phyloP scores from a whole-genome alignment of 2,329 filamentous ascomycete genomes.

The Diaporthe australafricana region DNA sequence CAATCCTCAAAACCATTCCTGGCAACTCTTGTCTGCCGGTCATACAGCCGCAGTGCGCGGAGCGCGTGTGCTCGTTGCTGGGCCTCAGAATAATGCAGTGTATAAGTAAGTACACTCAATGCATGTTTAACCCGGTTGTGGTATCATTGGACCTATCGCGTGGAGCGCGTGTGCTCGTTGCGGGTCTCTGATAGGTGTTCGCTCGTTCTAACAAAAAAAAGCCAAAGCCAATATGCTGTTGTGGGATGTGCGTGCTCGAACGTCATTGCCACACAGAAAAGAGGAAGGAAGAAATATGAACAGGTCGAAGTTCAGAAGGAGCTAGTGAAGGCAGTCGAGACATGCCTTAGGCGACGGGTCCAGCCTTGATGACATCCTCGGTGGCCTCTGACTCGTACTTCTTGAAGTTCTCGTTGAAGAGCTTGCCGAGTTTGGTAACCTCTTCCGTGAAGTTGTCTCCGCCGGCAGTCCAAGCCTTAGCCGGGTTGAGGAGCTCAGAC shows the following conservation, averaged over 20 bases:
- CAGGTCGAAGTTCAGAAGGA: constrained; percentile 7
- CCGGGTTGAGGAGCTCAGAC: constrained; percentile 92
- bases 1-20: constrained; percentile 25
- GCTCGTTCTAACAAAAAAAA: constrained; percentile 16
- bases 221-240: constrained; percentile 31
- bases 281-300: constrained; percentile 24
- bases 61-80: constrained; percentile 40
- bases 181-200: constrained; percentile 37
- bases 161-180: constrained; percentile 39
- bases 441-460: constrained; percentile 85
- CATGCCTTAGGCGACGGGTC: constrained; percentile 55
- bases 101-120: constrained; percentile 19
- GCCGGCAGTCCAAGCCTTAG: constrained; percentile 89
- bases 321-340: not conserved
- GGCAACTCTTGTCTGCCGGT: constrained; percentile 35
- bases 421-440: constrained; percentile 87
- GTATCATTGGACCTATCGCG: constrained; percentile 39
- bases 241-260: constrained; percentile 26
- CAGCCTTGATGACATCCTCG: constrained; percentile 79
- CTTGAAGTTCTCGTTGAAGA: constrained; percentile 98
- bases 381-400: constrained; percentile 92
- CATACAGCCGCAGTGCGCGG: constrained; percentile 33
- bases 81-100: constrained; percentile 25
- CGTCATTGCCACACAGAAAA: constrained; percentile 5
- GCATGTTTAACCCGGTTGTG: constrained; percentile 29